A percentile compares a stretch with the other conserved stretches of the same genome.
These are phyloP conservation scores for Parasarocladium wereldwijsianum DNA, from an alignment of 2,329 filamentous ascomycete genomes.

Conservation along the genomic window DNA sequence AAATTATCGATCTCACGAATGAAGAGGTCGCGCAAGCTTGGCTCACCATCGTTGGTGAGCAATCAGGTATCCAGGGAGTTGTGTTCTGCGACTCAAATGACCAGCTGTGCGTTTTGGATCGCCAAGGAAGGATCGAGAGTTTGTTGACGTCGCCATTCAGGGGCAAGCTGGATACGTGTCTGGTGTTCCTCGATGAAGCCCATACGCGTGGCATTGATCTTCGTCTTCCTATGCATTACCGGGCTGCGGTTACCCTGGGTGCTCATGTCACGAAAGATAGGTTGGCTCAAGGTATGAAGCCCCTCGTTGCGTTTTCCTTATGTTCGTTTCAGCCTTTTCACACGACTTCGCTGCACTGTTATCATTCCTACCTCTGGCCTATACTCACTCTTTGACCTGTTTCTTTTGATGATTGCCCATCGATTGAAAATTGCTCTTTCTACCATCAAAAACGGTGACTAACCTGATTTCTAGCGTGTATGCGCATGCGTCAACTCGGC, in stretches of 20 bases:
- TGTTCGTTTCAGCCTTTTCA: too few species aligned
- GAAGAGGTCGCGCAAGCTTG: constrained; percentile 34
- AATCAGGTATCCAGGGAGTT: constrained; percentile 12
- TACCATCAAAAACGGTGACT: too few species aligned
- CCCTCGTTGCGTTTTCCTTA: not conserved
- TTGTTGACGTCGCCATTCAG: constrained; percentile 45
- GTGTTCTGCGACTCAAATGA: constrained; percentile 46
- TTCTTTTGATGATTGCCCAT: too few species aligned
- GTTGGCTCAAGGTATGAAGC: constrained; percentile 45
- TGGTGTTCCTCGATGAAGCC: constrained; percentile 55
- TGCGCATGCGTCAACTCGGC: constrained; percentile 57
- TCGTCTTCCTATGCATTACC: constrained; percentile 39
- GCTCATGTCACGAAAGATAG: constrained; percentile 51
- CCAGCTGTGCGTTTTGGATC: constrained; percentile 37
- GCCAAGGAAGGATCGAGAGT: constrained; percentile 25
- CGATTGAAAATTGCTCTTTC: too few species aligned
- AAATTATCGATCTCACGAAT: constrained; percentile 51
- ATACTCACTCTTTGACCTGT: too few species aligned
- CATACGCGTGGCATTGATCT: constrained; percentile 60
- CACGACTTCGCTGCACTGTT: too few species aligned
- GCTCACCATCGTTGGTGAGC: constrained; percentile 20
- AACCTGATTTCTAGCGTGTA: too few species aligned
- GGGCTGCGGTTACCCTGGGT: constrained; percentile 55
- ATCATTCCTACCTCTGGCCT: too few species aligned
- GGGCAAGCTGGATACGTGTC: constrained; percentile 38